These are phyloP conservation scores for Puccinellia tenuiflora DNA, from an alignment of 176 grass and related monocot genomes.

Conservation along the genomic window DNA sequence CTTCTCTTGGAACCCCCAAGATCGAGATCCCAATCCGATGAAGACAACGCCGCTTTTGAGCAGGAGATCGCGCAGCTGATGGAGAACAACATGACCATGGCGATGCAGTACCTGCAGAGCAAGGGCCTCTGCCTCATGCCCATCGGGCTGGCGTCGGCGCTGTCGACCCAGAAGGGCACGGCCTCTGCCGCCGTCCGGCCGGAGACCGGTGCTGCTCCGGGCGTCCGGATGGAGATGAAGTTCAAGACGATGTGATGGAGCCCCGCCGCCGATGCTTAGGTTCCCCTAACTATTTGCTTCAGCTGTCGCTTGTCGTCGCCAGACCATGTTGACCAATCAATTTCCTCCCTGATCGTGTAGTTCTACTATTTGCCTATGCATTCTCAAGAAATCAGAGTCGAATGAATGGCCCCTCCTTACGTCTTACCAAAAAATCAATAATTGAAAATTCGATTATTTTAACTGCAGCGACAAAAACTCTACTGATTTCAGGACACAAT, in stretches of 20 bases:
- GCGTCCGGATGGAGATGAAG: neutral
- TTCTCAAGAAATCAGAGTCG: neutral
- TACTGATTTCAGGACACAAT: neutral
- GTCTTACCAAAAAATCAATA: neutral
- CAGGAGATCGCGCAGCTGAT: conserved; percentile 56
- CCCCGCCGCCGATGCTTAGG: neutral
- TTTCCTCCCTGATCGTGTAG: neutral
- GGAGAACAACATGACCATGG: conserved; percentile 59
- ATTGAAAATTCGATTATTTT: neutral
- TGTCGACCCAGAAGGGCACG: conserved; percentile 46
- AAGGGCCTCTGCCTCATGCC: conserved; percentile 81
- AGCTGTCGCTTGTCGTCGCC: neutral
- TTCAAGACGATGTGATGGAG: neutral
- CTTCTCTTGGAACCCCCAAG: conserved; percentile 7
- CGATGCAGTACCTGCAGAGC: conserved; percentile 76
- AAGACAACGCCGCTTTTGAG: conserved; percentile 39
- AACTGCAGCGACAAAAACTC: neutral
- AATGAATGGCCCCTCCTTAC: neutral
- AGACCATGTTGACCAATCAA: neutral
- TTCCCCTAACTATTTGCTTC: neutral
- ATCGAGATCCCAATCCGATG: neutral
- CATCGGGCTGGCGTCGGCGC: conserved; percentile 49
- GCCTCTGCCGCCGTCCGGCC: neutral
- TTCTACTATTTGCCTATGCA: neutral
- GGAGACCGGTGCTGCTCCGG: neutral